These are phyloP conservation scores for Physaria fendleri DNA, from an alignment of 345 rosid species.

Conservation along the genomic window DNA sequence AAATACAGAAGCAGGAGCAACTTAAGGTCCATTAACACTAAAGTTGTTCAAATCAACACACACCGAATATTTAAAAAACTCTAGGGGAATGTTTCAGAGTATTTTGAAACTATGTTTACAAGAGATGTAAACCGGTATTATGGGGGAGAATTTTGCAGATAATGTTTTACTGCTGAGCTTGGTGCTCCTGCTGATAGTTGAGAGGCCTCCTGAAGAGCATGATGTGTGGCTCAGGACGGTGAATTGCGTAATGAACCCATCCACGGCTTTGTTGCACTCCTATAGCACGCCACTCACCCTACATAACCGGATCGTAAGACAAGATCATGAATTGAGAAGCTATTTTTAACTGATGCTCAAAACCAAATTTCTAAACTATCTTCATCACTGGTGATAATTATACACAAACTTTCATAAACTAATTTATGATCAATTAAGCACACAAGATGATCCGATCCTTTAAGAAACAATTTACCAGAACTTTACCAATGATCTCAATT, in stretches of 20 bases:
- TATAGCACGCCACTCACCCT: conserved; percentile 92
- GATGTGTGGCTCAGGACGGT: conserved; percentile 98
- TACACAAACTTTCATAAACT: background rate
- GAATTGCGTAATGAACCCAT: conserved; percentile 96
- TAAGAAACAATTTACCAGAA: no score
- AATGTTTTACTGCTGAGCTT: conserved; percentile 53
- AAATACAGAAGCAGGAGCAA: no score
- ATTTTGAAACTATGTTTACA: background rate
- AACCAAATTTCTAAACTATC: background rate
- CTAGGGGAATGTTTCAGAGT: background rate
- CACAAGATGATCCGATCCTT: background rate
- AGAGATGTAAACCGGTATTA: conserved; percentile 19
- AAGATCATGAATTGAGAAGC: background rate
- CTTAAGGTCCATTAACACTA: no score
- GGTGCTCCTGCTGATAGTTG: conserved; percentile 78
- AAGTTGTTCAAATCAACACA: background rate
- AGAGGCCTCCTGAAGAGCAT: conserved; percentile 94
- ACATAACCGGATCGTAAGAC: background rate
- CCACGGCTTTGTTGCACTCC: conserved; percentile 99
- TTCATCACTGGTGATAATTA: background rate
- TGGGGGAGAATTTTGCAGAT: no score
- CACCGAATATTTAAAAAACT: no score
- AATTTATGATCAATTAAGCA: background rate
- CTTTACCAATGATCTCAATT: no score
- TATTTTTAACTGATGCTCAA: background rate